Conservation (phyloP, 2,329 filamentous ascomycete species). For the Basipetospora chlamydospora region DNA sequence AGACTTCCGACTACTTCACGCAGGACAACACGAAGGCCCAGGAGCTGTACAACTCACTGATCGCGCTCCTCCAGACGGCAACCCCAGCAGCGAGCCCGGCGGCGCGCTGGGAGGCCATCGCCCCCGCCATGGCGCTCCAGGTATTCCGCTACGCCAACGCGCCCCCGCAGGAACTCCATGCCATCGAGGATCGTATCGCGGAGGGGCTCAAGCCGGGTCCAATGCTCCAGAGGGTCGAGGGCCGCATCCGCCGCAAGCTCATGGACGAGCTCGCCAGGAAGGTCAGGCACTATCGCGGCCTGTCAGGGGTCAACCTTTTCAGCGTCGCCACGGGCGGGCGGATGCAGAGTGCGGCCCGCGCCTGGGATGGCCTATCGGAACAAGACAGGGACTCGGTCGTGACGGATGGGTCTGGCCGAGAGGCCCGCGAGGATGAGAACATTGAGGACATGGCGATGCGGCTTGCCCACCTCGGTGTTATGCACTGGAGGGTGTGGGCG, state of each 20-base stretch:
- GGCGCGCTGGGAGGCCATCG: slow-evolving; percentile 37
- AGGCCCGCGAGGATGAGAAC: slow-evolving; percentile 35
- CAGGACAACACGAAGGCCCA: slow-evolving; percentile 29
- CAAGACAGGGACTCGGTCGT: slow-evolving; percentile 3
- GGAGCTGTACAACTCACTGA: slow-evolving; percentile 36
- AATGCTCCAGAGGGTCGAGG: slow-evolving; percentile 33
- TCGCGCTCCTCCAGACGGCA: slow-evolving; percentile 39
- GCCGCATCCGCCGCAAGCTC: slow-evolving; percentile 32
- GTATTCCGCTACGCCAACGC: slow-evolving; percentile 43
- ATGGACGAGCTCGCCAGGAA: slow-evolving; percentile 31
- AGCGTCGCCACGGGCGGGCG: slow-evolving; percentile 39
- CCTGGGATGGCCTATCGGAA: slow-evolving; percentile 17
- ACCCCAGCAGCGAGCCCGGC: slow-evolving; percentile 21
- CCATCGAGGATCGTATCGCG: slow-evolving; percentile 34
- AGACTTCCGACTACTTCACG: slow-evolving; percentile 16
- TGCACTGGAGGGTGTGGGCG: slow-evolving; percentile 87
- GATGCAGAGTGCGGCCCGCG: slow-evolving; percentile 21
- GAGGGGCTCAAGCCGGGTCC: slow-evolving; percentile 27
- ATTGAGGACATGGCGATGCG: slow-evolving; percentile 59
- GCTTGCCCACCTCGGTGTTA: slow-evolving; percentile 65
- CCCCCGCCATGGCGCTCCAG: slow-evolving; percentile 39
- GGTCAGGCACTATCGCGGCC: slow-evolving; percentile 36
- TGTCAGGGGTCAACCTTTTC: slow-evolving; percentile 39
- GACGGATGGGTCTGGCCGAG: slow-evolving; percentile 19
- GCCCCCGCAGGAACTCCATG: slow-evolving; percentile 29